Evolutionary conservation across 495 filamentous ascomycete genomes (phyloP).

Genomic region (Hyaloscypha hepaticicola): DNA sequence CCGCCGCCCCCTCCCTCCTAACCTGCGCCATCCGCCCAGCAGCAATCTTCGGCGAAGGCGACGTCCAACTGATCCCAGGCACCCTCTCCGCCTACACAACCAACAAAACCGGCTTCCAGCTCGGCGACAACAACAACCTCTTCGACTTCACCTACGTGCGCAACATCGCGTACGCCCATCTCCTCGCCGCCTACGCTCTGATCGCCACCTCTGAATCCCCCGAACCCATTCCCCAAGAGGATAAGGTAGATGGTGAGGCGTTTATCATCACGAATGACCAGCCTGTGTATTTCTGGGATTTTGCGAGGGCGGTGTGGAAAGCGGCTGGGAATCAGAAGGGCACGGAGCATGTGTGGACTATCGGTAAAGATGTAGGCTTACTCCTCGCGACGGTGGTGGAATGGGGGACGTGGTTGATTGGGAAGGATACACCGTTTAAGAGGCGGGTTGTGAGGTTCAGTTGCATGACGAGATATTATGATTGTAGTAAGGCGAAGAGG

Average conservation of each 20-base stretch:
- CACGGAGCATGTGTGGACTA: constrained; percentile 65
- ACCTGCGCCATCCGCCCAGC: constrained; percentile 82
- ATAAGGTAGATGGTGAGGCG: constrained; percentile 86
- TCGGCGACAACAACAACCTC: constrained; percentile 85
- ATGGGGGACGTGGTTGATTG: constrained; percentile 60
- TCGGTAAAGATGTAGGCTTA: constrained; percentile 63
- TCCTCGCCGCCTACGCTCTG: constrained; percentile 71
- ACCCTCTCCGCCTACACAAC: constrained; percentile 64
- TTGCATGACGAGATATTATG: constrained; percentile 84
- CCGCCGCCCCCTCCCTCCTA: constrained; percentile 59
- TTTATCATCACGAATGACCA: constrained; percentile 95
- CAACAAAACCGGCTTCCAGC: constrained; percentile 73
- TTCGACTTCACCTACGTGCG: constrained; percentile 83
- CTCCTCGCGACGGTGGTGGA: constrained; percentile 69
- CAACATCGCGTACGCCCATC: constrained; percentile 74
- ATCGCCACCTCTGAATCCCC: constrained; percentile 55
- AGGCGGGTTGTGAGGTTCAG: constrained; percentile 70
- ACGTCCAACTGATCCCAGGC: constrained; percentile 61
- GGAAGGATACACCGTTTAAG: constrained; percentile 75
- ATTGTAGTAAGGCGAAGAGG: constrained; percentile 78
- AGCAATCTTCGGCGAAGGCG: constrained; percentile 89
- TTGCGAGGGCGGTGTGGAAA: constrained; percentile 75
- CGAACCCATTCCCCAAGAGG: constrained; percentile 68
- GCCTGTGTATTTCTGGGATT: constrained; percentile 97
- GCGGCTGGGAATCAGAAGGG: constrained; percentile 63